Base-by-base conservation (phyloP, 371 early-diverging fungal genomes). In the Mucor indicus region DNA sequence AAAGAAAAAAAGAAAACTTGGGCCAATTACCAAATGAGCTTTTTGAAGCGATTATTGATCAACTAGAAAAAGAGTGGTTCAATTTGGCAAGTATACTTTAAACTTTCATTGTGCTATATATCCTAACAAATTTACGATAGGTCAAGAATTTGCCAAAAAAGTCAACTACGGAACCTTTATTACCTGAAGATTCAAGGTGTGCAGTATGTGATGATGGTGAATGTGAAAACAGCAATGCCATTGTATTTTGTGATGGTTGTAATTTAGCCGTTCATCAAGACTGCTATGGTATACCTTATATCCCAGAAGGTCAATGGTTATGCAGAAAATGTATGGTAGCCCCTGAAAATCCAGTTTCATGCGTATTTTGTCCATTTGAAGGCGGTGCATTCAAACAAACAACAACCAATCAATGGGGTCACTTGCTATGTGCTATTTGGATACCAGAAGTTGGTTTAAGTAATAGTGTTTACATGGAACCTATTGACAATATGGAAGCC, bases 291-390 rank as follows among this genome's bases (percentile, higher is more conserved):
- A 89, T 98, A 21, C 98, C 98, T 7, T 96, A 90, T 62, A 98
- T 99, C 40, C 99, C 99, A 12, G 99, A 98, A 72, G 99, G 99
- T 10, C 96, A 93, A 65, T 99, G 98, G 98, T 81, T 99, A n/a
- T 99, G 99, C 64, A 83, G 98, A 17, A 92, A 90, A 60, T 99
- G 99, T 71, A 92, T 95, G 87, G 68, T 96, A 20, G 85, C 89
- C 6, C 98, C 99, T 1, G 93, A 90, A 48, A 80, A 75, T 40
- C 90, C 89, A n/a, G 89, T 93, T 12, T 69, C 86, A 4, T 99
- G 99, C 63, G 61, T 95, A 13, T 86, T 98, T 50, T 98, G 99
- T 56, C 97, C 95, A 8, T 86, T 87, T 44, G 83, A 86, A 55
- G 97, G 93, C 4, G 98, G 98, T 5, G 99, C 99, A 0, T 95